phyloP scores from a whole-genome alignment of 345 rosid genomes.

The Rhizophora apiculata region DNA sequence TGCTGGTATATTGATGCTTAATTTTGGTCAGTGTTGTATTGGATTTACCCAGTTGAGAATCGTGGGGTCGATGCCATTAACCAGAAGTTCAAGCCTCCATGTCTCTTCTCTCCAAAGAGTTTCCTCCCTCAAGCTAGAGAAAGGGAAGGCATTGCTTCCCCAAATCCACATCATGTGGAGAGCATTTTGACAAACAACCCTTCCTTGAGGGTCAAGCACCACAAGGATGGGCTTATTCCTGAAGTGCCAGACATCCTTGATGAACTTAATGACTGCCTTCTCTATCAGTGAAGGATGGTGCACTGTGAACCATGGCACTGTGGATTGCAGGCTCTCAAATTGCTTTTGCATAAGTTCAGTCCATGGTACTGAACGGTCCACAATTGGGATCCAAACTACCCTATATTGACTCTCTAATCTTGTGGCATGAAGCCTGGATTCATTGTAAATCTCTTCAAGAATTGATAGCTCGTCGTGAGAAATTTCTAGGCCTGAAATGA shows the following conservation, averaged over 20 bases:
- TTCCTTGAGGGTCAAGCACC: conserved; percentile 83
- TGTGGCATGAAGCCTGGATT: conserved; percentile 43
- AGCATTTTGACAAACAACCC: conserved; percentile 69
- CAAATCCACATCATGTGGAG: conserved; percentile 98
- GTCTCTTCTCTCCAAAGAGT: conserved; percentile 71
- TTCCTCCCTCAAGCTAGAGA: conserved; percentile 69
- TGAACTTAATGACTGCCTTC: conserved; percentile 55
- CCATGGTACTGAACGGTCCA: conserved; percentile 38
- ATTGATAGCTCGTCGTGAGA: conserved; percentile 59
- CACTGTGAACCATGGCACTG: conserved; percentile 84
- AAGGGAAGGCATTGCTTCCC: conserved; percentile 89
- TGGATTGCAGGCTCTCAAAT: conserved; percentile 41
- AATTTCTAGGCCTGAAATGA: conserved; percentile 68
- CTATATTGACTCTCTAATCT: conserved; percentile 54
- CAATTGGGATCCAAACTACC: conserved; percentile 78
- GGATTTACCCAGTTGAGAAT: conserved; percentile 69
- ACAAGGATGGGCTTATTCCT: conserved; percentile 79
- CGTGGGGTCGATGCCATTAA: conserved; percentile 66
- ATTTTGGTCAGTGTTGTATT: background rate
- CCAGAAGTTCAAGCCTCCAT: conserved; percentile 72
- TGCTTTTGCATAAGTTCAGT: conserved; percentile 30
- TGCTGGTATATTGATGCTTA: background rate
- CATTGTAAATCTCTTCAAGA: conserved; percentile 64
- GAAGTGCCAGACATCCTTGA: conserved; percentile 74
- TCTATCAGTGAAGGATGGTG: conserved; percentile 53